Percentiles rank a stretch among this genome's conserved stretches.
Evolutionary conservation across 164 flowering plant genomes (phyloP).

Genomic region (Kalanchoe fedtschenkoi): DNA sequence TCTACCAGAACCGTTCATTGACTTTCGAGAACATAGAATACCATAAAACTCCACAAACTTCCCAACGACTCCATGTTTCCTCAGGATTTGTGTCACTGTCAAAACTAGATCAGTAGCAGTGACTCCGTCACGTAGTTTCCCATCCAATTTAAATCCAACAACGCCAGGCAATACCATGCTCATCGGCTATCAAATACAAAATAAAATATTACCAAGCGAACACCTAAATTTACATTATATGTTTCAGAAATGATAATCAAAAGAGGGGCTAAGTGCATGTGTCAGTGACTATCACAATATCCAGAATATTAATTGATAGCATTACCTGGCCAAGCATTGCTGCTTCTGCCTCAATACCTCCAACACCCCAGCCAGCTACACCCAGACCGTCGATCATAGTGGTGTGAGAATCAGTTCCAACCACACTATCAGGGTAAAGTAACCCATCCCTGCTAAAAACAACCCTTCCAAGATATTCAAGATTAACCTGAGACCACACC

Average conservation of each 20-base stretch:
- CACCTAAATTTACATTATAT: not conserved
- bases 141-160: conserved; percentile 79
- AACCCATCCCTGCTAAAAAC: conserved; percentile 72
- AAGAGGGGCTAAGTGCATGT: not conserved
- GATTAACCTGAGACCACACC: conserved; percentile 50
- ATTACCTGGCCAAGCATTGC: conserved; percentile 96
- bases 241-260: not conserved
- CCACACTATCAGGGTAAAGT: conserved; percentile 93
- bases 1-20: not conserved
- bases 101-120: conserved; percentile 94
- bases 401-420: conserved; percentile 95
- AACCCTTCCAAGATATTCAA: conserved; percentile 90
- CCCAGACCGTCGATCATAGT: conserved; percentile 97
- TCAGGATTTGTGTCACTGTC: conserved; percentile 86
- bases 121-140: conserved; percentile 71
- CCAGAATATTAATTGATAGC: not conserved
- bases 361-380: conserved; percentile 98
- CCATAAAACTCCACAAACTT: conserved; percentile 96
- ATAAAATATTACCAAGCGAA: not conserved
- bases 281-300: not conserved
- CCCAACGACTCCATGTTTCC: conserved; percentile 94
- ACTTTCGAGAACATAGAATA: conserved; percentile 16
- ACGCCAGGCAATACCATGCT: conserved; percentile 98
- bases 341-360: conserved; percentile 98
- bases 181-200: conserved; percentile 60